These are phyloP conservation scores for Mycena polygramma DNA, from an alignment of 768 basidiomycete species.

Conservation along the genomic window DNA sequence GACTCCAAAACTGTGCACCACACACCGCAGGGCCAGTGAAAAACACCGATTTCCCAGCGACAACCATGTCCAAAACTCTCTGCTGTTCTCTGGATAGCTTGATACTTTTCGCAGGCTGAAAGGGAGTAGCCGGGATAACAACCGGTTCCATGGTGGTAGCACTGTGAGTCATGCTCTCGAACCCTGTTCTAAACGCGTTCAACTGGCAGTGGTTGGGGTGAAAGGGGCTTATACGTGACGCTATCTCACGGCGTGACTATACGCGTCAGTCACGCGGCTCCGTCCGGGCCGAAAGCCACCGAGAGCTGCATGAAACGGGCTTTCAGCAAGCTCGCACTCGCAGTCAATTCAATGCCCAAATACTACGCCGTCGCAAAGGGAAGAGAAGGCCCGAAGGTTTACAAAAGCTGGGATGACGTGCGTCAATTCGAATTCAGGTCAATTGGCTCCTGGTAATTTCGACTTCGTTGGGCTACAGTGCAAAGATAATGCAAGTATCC, in stretches of 20 bases:
- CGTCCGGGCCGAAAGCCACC: no score
- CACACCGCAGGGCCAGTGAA: constrained; percentile 83
- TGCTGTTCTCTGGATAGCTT: constrained; percentile 56
- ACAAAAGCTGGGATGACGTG: constrained; percentile 72
- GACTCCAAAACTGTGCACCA: neutral
- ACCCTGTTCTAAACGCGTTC: neutral
- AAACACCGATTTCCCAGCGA: constrained; percentile 72
- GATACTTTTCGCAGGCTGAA: constrained; percentile 23
- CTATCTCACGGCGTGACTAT: neutral
- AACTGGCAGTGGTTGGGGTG: neutral
- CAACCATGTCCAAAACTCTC: constrained; percentile 58
- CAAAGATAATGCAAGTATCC: constrained; percentile 55
- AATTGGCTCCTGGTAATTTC: neutral
- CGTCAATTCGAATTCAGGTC: constrained; percentile 31
- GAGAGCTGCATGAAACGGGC: neutral
- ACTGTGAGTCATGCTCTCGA: neutral
- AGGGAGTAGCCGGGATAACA: neutral
- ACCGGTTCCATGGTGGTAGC: constrained; percentile 5
- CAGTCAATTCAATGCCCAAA: constrained; percentile 46
- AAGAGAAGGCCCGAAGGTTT: constrained; percentile 69
- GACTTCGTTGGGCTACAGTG: constrained; percentile 50
- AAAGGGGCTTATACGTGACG: neutral
- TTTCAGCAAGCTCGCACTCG: constrained; percentile 2
- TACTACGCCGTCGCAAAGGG: constrained; percentile 75
- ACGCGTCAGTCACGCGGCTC: neutral